A percentile compares a stretch with the other conserved stretches of the same genome.
phyloP scores from a whole-genome alignment of 306 rosid genomes.

The Boehmeria nivea region DNA sequence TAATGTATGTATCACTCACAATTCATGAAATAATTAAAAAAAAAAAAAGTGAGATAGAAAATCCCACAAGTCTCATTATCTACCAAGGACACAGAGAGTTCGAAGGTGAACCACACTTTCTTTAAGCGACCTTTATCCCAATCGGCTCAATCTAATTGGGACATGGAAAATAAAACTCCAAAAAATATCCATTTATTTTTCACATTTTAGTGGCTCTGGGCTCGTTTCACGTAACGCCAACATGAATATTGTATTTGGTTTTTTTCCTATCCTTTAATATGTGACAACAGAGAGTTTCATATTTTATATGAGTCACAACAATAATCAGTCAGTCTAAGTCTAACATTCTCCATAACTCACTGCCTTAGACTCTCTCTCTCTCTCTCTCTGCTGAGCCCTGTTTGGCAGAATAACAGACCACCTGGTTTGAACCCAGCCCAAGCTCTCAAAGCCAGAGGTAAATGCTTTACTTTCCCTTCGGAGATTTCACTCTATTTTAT shows the following conservation, averaged over 20 bases:
- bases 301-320: constrained; percentile 11
- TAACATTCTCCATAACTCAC: neutral
- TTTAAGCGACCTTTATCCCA: constrained; percentile 52
- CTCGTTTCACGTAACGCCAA: constrained; percentile 38
- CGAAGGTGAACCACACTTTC: constrained; percentile 73
- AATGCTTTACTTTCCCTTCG: neutral
- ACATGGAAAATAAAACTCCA: too few species aligned
- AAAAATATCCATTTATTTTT: constrained; percentile 32
- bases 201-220: constrained; percentile 80
- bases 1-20: neutral
- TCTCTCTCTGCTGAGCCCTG: constrained; percentile 8
- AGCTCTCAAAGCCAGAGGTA: constrained; percentile 39
- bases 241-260: too few species aligned
- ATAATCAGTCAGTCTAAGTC: neutral
- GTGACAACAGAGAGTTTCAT: neutral
- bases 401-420: neutral
- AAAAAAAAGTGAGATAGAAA: neutral
- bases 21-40: neutral
- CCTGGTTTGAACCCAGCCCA: constrained; percentile 1
- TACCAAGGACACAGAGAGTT: constrained; percentile 15
- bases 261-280: neutral
- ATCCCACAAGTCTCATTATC: constrained; percentile 30
- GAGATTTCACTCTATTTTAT: too few species aligned
- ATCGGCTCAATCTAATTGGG: constrained; percentile 15
- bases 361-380: neutral